Evolutionary conservation across 306 rosid genomes (phyloP), one percentile per base, ranked within the genome.

Genomic region (Cucurbita argyrosperma): DNA sequence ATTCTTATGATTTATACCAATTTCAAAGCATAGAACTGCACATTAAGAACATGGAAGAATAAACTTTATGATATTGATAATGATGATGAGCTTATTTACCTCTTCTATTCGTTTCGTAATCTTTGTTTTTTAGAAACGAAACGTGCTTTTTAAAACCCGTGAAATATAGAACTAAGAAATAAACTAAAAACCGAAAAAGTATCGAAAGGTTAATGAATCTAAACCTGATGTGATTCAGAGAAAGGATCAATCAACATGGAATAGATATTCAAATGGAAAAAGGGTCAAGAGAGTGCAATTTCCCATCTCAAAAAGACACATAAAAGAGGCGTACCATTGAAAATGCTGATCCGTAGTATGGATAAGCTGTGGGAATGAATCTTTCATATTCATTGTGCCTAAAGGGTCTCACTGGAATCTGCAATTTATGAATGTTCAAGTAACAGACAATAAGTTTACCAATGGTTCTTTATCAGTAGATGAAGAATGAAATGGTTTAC

Each of bases 341-440:
- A 83, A 90, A 90, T 77, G 97, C 78, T 63, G 96, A 88, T 81
- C 96, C 98, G 65, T 89, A 94, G 62, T 94, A 94, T 49, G 98
- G 98, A 82, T 89, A 94, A 26, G 98, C 98, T 45, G 98, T 85
- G 12, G 96, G 94, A 76, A 94, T 89, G 65, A 94, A 94, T 85
- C 98, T 89, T 79, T 94, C 98, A 2, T 94, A 94, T 85, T 94
- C 98, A 49, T 94, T 84, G 90, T 94, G 98, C 77, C 84, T 90
- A 79, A 83, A 94, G 77, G 97, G 98, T 42, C 95, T 97, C 57
- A 94, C 98, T 59, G 98, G 98, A 75, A 94, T 94, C 98, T 94
- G 89, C 87, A 85, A 53, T 42, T 76, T 49, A 45, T 78, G 74
- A 79, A 51, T 56, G 39, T 79, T 51, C 82, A 82, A 61, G 61